Conservation (phyloP, 2,329 filamentous ascomycete genomes). For the Penicillium sp. region DNA sequence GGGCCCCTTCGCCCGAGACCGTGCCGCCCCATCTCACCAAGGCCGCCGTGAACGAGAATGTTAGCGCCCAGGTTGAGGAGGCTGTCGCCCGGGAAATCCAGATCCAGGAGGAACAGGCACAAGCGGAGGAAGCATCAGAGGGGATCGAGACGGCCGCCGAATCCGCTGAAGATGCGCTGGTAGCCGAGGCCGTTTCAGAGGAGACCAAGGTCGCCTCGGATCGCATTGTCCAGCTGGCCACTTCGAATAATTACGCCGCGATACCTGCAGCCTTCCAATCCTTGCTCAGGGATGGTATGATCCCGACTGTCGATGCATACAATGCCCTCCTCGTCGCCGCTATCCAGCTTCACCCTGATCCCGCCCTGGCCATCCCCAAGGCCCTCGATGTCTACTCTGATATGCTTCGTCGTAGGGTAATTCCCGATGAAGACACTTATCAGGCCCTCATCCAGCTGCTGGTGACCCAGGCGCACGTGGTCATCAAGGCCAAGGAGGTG, state of each 20-base stretch:
- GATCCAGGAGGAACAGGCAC: slow-evolving; percentile 51
- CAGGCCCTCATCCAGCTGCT: slow-evolving; percentile 80
- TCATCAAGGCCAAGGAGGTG: slow-evolving; percentile 64
- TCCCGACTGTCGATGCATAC: slow-evolving; percentile 80
- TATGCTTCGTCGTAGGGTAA: slow-evolving; percentile 82
- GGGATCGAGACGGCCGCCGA: slow-evolving; percentile 28
- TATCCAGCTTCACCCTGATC: slow-evolving; percentile 72
- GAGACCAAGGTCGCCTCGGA: slow-evolving; percentile 68
- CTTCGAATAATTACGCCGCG: slow-evolving; percentile 70
- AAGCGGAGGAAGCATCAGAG: slow-evolving; percentile 38
- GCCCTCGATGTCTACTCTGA: slow-evolving; percentile 93
- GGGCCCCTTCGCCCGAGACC: slow-evolving; percentile 18
- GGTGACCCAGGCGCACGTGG: slow-evolving; percentile 73
- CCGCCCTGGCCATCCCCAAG: slow-evolving; percentile 80
- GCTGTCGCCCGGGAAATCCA: slow-evolving; percentile 75
- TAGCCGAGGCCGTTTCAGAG: slow-evolving; percentile 50
- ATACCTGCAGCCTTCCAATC: slow-evolving; percentile 88
- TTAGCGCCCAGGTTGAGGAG: slow-evolving; percentile 76
- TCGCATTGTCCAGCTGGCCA: slow-evolving; percentile 69
- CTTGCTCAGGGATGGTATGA: slow-evolving; percentile 76
- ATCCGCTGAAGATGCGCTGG: slow-evolving; percentile 38
- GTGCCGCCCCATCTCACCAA: slow-evolving; percentile 57
- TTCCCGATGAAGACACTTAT: slow-evolving; percentile 80
- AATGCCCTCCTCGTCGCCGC: slow-evolving; percentile 83
- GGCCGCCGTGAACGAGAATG: slow-evolving; percentile 45